Evolutionary conservation across 1,139 yeast genomes (phyloP), one percentile per base, ranked within the genome.

Genomic region (Torulaspora globosa): DNA sequence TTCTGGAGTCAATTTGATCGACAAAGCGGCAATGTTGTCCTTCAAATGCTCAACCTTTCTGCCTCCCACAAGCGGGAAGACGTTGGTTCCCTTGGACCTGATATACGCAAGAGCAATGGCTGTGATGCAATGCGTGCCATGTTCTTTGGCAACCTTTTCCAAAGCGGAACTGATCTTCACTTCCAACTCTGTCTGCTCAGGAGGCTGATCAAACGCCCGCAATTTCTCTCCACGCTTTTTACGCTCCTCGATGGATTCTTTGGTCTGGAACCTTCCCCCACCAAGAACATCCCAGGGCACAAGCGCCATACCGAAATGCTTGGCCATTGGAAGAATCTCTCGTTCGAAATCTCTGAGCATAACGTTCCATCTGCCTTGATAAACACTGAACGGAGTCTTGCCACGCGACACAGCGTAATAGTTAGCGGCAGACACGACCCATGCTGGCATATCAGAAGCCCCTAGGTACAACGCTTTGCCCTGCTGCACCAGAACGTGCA

Each of bases 381-480:
- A 58, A 24, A 57, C 56, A 23, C 50, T 41, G 49, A 58, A 58
- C 8, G 50, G 62, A 9, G 54, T 48, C 34, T 53, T 39, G n/a
- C 60, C 60, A 23, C 53, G 47, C 11, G 45, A 49, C 8, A 45
- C 41, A 6, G 62, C 62, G 32, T 58, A 58, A 23, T 48, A 45
- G 41, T 58, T 58, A 12, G 61, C 62, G 36, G 52, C 53, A 10
- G 54, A 39, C 12, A 58, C 62, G 14, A 58, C 44, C 62, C 62
- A 58, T 7, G 62, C 62, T 9, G 62, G 62, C 2, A 59, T 46
- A 34, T 58, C 62, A n/a, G 59, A 54, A 11, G 53, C 43, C 5
- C 62, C 62, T n/a, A 58, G 52, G 35, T 58, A 58, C 21, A 56
- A 43, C 7, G 28, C 44, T 15, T 41, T 41, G 3, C 44, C 44